Base-by-base conservation (phyloP, 2,329 filamentous ascomycete species). In the Fusarium foetens region DNA sequence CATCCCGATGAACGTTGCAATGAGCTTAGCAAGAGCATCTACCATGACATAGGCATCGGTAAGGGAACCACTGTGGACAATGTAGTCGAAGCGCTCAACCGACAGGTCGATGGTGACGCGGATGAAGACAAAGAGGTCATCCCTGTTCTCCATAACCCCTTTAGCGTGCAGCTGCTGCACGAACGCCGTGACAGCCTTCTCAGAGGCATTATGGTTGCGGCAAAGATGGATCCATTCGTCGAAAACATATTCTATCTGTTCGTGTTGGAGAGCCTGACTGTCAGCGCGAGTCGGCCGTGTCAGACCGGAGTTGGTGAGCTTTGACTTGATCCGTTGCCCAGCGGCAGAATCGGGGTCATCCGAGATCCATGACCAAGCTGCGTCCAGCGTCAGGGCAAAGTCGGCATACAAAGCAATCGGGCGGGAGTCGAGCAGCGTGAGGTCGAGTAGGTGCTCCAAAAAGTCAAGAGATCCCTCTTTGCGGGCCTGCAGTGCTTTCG, bases 201-300 rank as follows among this genome's bases (percentile, higher is more conserved):
- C 92, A 8, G 92, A 91, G 8, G 92, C 90, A 73, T 91, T 90
- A n/a, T 90, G 88, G 75, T 94, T 93, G 80, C 92, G 92, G 83
- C 88, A 92, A 12, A 98, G 88, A 66, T 92, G 91, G 33, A 95
- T 89, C 96, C 96, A 99, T 83, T 99, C 96, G 46, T 95, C 94
- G 77, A 99, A 98, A 25, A 98, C 88, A 79, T 99, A 98, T 75
- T 97, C 94, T 82, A 97, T 90, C 80, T 98, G 94, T 69, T 97
- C 94, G 70, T 91, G 90, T 74, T 91, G 91, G 86, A 42, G 84
- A 80, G 42, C 60, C 36, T 77, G 75, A 54, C 89, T 87, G 63
- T 91, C 89, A 27, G 81, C 72, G 86, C 68, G 79, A 70, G 79
- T 71, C 12, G 82, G 79, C 41, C 83, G 81, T 6, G 82, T 74